These are phyloP conservation scores for Pythium aquatile DNA, from an alignment of 352 stramenopile species.

Conservation along the genomic window DNA sequence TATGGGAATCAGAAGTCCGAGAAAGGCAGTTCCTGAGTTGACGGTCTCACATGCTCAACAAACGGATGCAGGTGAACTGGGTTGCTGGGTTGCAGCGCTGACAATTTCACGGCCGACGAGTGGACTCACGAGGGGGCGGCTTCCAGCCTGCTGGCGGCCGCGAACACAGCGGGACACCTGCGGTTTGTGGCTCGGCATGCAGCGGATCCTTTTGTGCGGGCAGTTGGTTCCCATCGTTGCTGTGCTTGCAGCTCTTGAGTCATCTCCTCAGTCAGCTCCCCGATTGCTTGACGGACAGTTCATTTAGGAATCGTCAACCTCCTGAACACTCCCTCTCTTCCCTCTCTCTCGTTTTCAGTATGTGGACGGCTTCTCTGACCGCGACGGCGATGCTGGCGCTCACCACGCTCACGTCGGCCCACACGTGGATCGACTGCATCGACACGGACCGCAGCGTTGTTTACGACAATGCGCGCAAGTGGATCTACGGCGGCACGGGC, in stretches of 20 bases:
- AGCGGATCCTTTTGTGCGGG: not conserved
- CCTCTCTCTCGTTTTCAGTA: not conserved
- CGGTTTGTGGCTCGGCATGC: not conserved
- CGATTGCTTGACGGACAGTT: not conserved
- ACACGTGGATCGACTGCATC: slow-evolving; percentile 76
- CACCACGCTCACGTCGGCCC: slow-evolving; percentile 21
- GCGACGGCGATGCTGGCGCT: slow-evolving; percentile 16
- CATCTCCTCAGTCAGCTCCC: not conserved
- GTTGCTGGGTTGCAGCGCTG: not conserved
- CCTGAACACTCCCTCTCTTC: not conserved
- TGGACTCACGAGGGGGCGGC: not conserved
- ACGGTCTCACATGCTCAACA: not conserved
- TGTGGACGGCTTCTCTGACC: slow-evolving; percentile 16
- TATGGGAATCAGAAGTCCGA: not conserved
- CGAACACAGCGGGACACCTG: not conserved
- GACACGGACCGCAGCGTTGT: slow-evolving; percentile 53
- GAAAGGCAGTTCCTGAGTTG: not conserved
- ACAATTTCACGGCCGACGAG: not conserved
- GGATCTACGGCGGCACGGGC: slow-evolving; percentile 45
- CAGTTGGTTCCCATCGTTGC: not conserved
- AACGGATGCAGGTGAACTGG: slow-evolving; percentile 1
- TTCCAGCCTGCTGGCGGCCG: not conserved
- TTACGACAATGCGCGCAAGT: slow-evolving; percentile 53
- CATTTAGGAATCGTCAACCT: slow-evolving; percentile 8
- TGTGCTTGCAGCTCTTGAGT: not conserved